Base-by-base conservation (phyloP, 306 rosid species). In the Rosa chinensis region DNA sequence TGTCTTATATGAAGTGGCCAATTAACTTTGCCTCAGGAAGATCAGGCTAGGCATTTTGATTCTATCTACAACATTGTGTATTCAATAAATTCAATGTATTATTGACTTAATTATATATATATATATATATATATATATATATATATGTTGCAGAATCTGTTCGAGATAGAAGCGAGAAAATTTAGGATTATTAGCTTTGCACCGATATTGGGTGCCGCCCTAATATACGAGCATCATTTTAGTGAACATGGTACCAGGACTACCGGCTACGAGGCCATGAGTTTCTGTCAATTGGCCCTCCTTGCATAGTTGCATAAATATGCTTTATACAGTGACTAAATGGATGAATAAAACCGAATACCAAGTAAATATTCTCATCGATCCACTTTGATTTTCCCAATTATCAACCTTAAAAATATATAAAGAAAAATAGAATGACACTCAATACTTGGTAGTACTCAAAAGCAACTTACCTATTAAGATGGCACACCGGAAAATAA, bases 241-340 rank as follows among this genome's bases (percentile, higher is more conserved):
- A 32, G 35, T 32, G 35, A 32, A 32, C 35, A 32, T 32, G 35
- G 53, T 49, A 49, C 16, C 16, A 11, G 17, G n/a, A n/a, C n/a
- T n/a, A n/a, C n/a, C n/a, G n/a, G n/a, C n/a, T n/a, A n/a, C n/a
- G n/a, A n/a, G n/a, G n/a, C 93, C 48, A 49, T 83, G 14, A 91
- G 66, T 81, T 86, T 89, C 9, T 61, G 79, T 67, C 80, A 81
- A 37, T 45, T 83, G 20, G 82, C 44, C 75, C 45, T 43, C 8
- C 0, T 43, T 6, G 8, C 45, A 43, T 43, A 35, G 16, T 20
- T 8, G 25, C 59, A 11, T 32, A 21, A 5, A 58, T 9, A 10
- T 23, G 6, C 35, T 43, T 8, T 63, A 13, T 14, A 32, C 12
- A 62, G 64, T 32, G 3, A 32, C 10, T 28, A 32, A 6, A 32